A percentile compares a stretch with the other conserved stretches of the same genome.
phyloP scores from a whole-genome alignment of 805 yeast species.

The Yueomyces sinensis region DNA sequence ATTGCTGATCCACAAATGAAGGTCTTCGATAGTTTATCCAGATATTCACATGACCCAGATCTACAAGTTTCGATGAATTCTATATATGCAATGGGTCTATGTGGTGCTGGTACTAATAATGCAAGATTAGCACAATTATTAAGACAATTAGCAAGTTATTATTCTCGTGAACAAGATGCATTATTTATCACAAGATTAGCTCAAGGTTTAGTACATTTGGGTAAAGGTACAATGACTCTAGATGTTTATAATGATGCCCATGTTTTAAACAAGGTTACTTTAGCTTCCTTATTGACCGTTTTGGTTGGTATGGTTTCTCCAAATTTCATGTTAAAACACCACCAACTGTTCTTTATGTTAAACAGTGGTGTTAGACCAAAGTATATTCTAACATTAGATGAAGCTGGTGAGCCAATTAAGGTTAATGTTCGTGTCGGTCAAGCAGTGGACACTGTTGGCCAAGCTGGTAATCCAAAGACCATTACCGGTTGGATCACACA shows the following conservation, averaged over 20 bases:
- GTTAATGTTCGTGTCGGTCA: constrained; percentile 97
- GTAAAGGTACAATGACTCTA: constrained; percentile 88
- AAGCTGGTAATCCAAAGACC: constrained; percentile 97
- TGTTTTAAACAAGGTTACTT: constrained; percentile 73
- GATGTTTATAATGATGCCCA: constrained; percentile 86
- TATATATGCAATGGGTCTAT: constrained; percentile 92
- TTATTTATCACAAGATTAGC: constrained; percentile 88
- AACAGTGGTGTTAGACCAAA: constrained; percentile 88
- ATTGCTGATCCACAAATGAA: constrained; percentile 94
- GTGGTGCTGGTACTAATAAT: constrained; percentile 97
- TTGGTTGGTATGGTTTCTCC: constrained; percentile 80
- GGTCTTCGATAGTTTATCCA: constrained; percentile 88
- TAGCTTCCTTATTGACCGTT: constrained; percentile 80
- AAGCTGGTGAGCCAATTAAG: constrained; percentile 77
- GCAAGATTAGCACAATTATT: constrained; percentile 94
- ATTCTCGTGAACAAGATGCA: constrained; percentile 79
- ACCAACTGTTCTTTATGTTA: constrained; percentile 71
- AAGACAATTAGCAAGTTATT: constrained; percentile 89
- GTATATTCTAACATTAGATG: constrained; percentile 86
- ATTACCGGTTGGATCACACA: constrained; percentile 99
- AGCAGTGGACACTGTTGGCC: constrained; percentile 97
- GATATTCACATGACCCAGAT: constrained; percentile 94
- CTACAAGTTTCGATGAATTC: constrained; percentile 90
- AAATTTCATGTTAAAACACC: constrained; percentile 67
- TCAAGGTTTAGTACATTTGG: constrained; percentile 88